Evolutionary conservation across 2,329 filamentous ascomycete species (phyloP), one percentile per base, ranked within the genome.

Genomic region (Tolypocladium amazonense): DNA sequence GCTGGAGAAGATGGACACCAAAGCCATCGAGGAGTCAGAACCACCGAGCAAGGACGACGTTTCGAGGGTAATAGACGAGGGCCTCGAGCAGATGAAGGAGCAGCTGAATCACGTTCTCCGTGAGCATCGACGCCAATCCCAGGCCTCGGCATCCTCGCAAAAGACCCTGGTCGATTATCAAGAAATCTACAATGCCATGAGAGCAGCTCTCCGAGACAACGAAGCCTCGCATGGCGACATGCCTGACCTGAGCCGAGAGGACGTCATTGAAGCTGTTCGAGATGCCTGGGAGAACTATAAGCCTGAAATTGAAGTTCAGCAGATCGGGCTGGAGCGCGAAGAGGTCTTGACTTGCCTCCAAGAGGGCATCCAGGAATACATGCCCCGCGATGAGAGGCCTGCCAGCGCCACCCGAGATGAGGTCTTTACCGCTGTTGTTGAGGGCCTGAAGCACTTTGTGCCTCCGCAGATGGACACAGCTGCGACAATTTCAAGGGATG

Each of bases 261-360:
- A 95, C 61, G 90, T 97, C 41, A 82, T 97, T 2, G 83, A 89
- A 35, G 92, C 92, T 3, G 89, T 97, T 18, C 87, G 87, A 65
- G 92, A 96, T 66, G 93, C 92, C 1, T 96, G 92, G 85, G 93
- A 97, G 70, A 90, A 87, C 58, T 96, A 96, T 75, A 96, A 96
- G 74, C 93, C 93, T 1, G 91, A 97, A 67, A 91, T 96, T 57
- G 88, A 96, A 66, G 81, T 96, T 5, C 88, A 96, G 66, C 91
- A 96, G 67, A 89, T 95, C 63, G 93, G 92, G 2, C 79, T 97
- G 1, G 93, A 96, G 71, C 84, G 91, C 6, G 91, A 97, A 15
- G 93, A 97, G 69, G 89, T 97, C 56, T 79, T 97, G 18, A 86
- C 88, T 45, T 96, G 92, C 65, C 80, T 97, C 33, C 87, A 89